Evolutionary conservation across 2,329 filamentous ascomycete genomes (phyloP).

Genomic region (Diaporthe sp.): DNA sequence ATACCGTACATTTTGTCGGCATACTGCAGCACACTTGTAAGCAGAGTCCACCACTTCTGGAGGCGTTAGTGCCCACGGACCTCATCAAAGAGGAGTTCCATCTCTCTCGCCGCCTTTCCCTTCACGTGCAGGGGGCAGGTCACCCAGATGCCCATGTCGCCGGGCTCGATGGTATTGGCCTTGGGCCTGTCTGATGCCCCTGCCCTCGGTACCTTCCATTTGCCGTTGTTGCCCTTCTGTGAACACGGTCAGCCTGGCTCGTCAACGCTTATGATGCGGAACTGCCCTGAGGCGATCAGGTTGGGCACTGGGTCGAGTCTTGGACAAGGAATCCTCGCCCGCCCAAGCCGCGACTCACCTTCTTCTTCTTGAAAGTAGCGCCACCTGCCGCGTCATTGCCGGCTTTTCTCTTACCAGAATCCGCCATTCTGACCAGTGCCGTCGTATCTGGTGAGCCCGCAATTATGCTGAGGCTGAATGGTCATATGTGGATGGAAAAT

Average conservation of each 20-base stretch:
- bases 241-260: not conserved
- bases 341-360: not conserved
- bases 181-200: slow-evolving; percentile 54
- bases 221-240: slow-evolving; percentile 63
- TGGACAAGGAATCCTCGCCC: not conserved
- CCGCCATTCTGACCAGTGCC: slow-evolving; percentile 12
- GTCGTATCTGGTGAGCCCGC: not conserved
- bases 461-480: not conserved
- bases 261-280: not conserved
- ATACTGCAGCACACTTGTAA: slow-evolving; percentile 60
- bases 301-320: not conserved
- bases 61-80: slow-evolving; percentile 52
- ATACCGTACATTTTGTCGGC: slow-evolving; percentile 71
- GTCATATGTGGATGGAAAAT: not conserved
- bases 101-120: slow-evolving; percentile 74
- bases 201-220: slow-evolving; percentile 70
- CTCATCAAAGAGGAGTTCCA: slow-evolving; percentile 73
- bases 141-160: slow-evolving; percentile 81
- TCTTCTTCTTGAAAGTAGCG: slow-evolving; percentile 31
- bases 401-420: slow-evolving; percentile 29
- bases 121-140: slow-evolving; percentile 81
- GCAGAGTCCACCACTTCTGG: slow-evolving; percentile 12
- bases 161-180: slow-evolving; percentile 67
- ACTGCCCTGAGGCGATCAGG: not conserved
- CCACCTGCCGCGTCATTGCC: slow-evolving; percentile 9